Evolutionary conservation across 257 asterid genomes (phyloP).

Genomic region (Lycium barbarum): DNA sequence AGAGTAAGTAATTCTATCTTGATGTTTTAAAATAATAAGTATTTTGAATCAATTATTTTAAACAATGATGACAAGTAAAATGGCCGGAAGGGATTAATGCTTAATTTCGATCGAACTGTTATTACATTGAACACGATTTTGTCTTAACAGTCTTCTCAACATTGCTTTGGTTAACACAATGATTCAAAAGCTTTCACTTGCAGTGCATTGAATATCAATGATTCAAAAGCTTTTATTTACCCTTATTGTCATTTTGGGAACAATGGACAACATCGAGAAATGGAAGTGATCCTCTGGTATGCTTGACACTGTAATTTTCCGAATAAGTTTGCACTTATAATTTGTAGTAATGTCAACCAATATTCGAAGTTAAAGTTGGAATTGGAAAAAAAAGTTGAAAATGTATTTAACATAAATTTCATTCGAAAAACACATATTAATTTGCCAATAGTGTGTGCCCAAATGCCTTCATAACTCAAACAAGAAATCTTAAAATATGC

Average conservation of each 20-base stretch:
- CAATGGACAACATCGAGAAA: constrained; percentile 54
- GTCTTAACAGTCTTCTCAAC: neutral
- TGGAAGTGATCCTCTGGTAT: constrained; percentile 64
- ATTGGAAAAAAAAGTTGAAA: too few relatives aligned
- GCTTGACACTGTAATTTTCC: constrained; percentile 36
- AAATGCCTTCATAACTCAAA: too few relatives aligned
- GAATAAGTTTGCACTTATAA: constrained; percentile 22
- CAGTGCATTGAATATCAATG: constrained; percentile 51
- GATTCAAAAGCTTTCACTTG: constrained; percentile 62
- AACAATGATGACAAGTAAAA: too few relatives aligned
- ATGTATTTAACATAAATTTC: too few relatives aligned
- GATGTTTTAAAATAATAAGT: too few relatives aligned
- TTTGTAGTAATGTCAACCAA: constrained; percentile 12
- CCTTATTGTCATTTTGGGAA: constrained; percentile 60
- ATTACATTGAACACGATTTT: neutral
- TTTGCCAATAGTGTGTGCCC: too few relatives aligned
- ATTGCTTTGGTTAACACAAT: neutral
- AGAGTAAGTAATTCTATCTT: too few relatives aligned
- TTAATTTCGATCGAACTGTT: neutral
- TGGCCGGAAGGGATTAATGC: neutral
- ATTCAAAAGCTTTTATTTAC: constrained; percentile 47
- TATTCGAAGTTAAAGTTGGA: too few relatives aligned
- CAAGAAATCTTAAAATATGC: too few relatives aligned
- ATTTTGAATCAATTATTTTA: too few relatives aligned
- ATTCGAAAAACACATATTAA: too few relatives aligned